These are phyloP conservation scores for Ogataea allantospora DNA, from an alignment of 805 yeast species.

Conservation along the genomic window DNA sequence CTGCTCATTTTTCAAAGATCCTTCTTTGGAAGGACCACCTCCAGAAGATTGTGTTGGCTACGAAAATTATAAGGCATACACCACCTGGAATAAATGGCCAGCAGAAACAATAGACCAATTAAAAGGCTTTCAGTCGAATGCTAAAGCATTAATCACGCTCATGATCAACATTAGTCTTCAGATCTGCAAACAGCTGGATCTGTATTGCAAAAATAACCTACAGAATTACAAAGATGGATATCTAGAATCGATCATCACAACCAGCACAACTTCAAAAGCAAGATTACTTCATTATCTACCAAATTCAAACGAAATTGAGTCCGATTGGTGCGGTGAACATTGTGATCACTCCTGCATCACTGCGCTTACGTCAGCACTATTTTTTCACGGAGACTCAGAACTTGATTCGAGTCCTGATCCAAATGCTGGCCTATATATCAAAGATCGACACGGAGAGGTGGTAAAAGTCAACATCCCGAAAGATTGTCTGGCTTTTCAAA, in stretches of 20 bases:
- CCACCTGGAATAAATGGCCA: slow-evolving; percentile 56
- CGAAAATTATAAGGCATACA: slow-evolving; percentile 41
- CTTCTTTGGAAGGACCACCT: slow-evolving; percentile 46
- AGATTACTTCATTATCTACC: slow-evolving; percentile 48
- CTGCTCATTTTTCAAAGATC: slow-evolving; percentile 51
- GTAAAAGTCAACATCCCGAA: slow-evolving; percentile 53
- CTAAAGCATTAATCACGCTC: slow-evolving; percentile 40
- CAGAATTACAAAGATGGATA: slow-evolving; percentile 36
- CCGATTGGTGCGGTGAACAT: slow-evolving; percentile 64
- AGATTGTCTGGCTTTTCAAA: slow-evolving; percentile 59
- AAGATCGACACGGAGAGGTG: slow-evolving; percentile 41
- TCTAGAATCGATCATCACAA: slow-evolving; percentile 44
- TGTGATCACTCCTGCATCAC: slow-evolving; percentile 60
- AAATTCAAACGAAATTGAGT: slow-evolving; percentile 19
- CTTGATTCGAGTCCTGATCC: slow-evolving; percentile 42
- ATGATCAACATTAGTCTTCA: slow-evolving; percentile 47
- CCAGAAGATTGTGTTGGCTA: slow-evolving; percentile 32
- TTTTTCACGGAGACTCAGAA: slow-evolving; percentile 38
- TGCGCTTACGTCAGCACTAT: slow-evolving; percentile 55
- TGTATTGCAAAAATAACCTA: slow-evolving; percentile 34
- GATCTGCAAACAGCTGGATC: slow-evolving; percentile 57
- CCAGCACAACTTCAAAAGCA: slow-evolving; percentile 56
- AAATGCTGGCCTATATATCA: slow-evolving; percentile 50
- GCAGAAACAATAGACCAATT: slow-evolving; percentile 29
- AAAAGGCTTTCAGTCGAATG: slow-evolving; percentile 35